Evolutionary conservation across 805 yeast species (phyloP), one percentile per base, ranked within the genome.

Genomic region (Candida montana): DNA sequence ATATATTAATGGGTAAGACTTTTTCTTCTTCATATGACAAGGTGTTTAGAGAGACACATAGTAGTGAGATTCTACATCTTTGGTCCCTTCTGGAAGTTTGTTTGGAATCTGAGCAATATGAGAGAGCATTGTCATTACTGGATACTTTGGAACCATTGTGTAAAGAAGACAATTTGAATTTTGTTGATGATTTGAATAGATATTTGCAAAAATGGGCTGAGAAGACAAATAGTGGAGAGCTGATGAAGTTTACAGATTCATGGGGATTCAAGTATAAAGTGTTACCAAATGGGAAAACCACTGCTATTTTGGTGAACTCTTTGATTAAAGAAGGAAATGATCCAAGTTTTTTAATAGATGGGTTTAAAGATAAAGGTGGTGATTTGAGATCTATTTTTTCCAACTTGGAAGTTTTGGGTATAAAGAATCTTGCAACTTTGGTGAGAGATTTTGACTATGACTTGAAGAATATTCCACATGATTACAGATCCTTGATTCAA

Each of bases 31-130:
- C 40, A 5, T 45, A 46, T 16, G 61, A 55, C 31, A 46, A 48
- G 2, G 39, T 57, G 19, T 40, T 41, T 18, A 47, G 58, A 34
- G 53, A 55, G 35, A 45, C 49, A 16, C 50, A 55, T 37, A 71
- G 83, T 6, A 75, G 73, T 54, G 82, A 78, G 48, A 73, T 76
- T n/a, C 67, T 71, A 40, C 82, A 82, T 52, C 67, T 83, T 16
- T 88, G 90, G 79, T 75, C 90, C 3, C 62, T 88, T 28, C 68
- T 87, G 31, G 95, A 88, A 52, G 91, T 93, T 0, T 81, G 90
- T 49, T 55, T 88, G 26, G 75, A 78, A 33, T 74, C 83, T 27
- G 72, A 72, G 40, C 83, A 84, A 55, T 75, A 72, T 50, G 74
- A 71, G 18, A 69, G 96, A 54, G 95, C 95, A 0, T 79, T 77